Conservation (phyloP, 208 protist species). For the Leishmania braziliensis region DNA sequence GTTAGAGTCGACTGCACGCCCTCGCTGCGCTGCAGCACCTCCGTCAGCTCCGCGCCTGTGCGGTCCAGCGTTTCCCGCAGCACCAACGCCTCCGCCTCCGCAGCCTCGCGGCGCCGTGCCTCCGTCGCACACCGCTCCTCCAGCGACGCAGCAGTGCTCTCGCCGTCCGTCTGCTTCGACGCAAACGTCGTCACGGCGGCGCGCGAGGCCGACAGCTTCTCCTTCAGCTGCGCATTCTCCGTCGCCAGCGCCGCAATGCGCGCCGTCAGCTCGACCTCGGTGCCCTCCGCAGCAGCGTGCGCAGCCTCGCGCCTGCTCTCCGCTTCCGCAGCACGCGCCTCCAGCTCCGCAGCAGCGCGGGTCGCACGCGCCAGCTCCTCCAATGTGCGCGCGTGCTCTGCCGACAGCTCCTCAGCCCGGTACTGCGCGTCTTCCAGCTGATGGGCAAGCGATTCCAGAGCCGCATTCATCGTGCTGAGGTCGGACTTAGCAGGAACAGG, state of each 20-base stretch:
- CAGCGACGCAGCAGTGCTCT: not conserved
- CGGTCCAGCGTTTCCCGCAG: slow-evolving; percentile 1
- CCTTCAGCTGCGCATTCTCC: slow-evolving; percentile 17
- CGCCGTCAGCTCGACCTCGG: not conserved
- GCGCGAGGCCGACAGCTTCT: slow-evolving; percentile 18
- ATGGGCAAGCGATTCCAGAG: slow-evolving; percentile 14
- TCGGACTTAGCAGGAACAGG: not conserved
- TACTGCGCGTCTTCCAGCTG: slow-evolving; percentile 29
- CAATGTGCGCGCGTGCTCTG: not conserved
- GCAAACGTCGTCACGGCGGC: slow-evolving; percentile 10
- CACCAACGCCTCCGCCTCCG: slow-evolving; percentile 2
- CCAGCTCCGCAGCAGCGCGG: slow-evolving; percentile 12
- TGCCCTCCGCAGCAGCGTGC: not conserved
- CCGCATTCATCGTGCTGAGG: slow-evolving; percentile 4
- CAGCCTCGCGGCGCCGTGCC: slow-evolving; percentile 3
- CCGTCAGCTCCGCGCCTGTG: slow-evolving; percentile 8
- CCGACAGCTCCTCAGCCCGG: not conserved
- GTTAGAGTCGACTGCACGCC: slow-evolving; percentile 11
- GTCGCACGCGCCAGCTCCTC: slow-evolving; percentile 19
- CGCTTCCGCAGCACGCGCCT: slow-evolving; percentile 2
- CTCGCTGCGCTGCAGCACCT: slow-evolving; percentile 21
- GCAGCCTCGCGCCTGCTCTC: slow-evolving; percentile 15
- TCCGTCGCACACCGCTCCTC: slow-evolving; percentile 9
- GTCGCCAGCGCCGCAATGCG: not conserved
- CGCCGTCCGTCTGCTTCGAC: not conserved